Percentiles rank a stretch among this genome's conserved stretches.
Conservation (phyloP, 352 stramenopile species). For the Globisporangium spinosum region DNA sequence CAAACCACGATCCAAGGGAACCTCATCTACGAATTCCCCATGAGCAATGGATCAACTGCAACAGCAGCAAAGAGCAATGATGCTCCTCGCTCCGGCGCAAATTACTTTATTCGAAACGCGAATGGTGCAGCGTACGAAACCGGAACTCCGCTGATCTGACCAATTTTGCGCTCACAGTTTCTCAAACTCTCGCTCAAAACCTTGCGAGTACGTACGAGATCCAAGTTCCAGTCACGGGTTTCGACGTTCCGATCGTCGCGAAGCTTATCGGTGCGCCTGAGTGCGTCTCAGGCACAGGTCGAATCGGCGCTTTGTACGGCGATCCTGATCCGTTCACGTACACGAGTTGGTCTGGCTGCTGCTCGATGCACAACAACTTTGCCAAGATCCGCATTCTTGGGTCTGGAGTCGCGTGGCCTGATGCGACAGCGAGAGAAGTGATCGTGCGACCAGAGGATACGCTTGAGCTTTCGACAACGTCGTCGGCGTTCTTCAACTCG, state of each 20-base stretch:
- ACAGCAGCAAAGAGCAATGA: slow-evolving; percentile 1
- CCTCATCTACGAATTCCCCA: slow-evolving; percentile 50
- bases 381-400: slow-evolving; percentile 41
- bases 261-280: slow-evolving; percentile 65
- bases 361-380: slow-evolving; percentile 50
- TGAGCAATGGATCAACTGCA: not conserved
- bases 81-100: slow-evolving; percentile 3
- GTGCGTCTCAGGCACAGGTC: slow-evolving; percentile 52
- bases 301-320: slow-evolving; percentile 47
- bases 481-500: slow-evolving; percentile 54
- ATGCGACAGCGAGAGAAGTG: slow-evolving; percentile 34
- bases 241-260: slow-evolving; percentile 57
- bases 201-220: slow-evolving; percentile 38
- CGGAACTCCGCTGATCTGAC: slow-evolving; percentile 29
- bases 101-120: slow-evolving; percentile 46
- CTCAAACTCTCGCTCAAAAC: slow-evolving; percentile 26
- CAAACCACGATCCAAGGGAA: slow-evolving; percentile 54
- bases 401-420: slow-evolving; percentile 28
- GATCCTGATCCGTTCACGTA: slow-evolving; percentile 45
- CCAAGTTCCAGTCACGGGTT: slow-evolving; percentile 35
- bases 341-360: slow-evolving; percentile 63
- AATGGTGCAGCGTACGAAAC: slow-evolving; percentile 31
- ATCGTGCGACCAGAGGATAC: slow-evolving; percentile 41
- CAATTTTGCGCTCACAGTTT: slow-evolving; percentile 21
- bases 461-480: slow-evolving; percentile 45